phyloP scores from a whole-genome alignment of 495 filamentous ascomycete genomes.

The Penicillium diatomitis region DNA sequence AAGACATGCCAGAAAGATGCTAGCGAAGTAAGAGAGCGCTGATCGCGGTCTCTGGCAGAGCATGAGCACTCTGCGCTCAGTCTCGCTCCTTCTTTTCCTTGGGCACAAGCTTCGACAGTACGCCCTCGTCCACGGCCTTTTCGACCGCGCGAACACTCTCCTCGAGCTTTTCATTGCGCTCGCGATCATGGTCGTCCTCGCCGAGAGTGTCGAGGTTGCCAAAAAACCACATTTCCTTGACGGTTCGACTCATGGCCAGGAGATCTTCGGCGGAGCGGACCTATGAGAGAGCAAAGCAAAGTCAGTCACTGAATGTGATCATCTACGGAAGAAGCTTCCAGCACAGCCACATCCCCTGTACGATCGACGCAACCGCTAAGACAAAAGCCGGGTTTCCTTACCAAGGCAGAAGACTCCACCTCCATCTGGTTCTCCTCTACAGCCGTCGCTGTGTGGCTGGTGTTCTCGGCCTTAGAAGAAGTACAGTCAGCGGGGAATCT shows the following conservation, averaged over 20 bases:
- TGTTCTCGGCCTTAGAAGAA: constrained; percentile 25
- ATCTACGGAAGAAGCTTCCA: background rate
- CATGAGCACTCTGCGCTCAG: background rate
- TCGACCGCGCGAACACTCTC: constrained; percentile 37
- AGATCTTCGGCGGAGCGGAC: constrained; percentile 59
- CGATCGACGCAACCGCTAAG: too few species aligned
- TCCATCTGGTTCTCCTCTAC: constrained; percentile 54
- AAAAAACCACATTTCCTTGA: constrained; percentile 72
- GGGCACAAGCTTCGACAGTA: constrained; percentile 19
- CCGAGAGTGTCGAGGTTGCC: constrained; percentile 59
- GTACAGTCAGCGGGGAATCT: background rate
- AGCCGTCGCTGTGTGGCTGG: constrained; percentile 39
- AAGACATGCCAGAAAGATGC: too few species aligned
- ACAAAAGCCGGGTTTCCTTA: constrained; percentile 17
- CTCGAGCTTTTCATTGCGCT: constrained; percentile 40
- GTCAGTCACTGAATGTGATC: background rate
- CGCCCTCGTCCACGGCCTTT: constrained; percentile 38
- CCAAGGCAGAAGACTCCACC: constrained; percentile 55
- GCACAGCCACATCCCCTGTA: too few species aligned
- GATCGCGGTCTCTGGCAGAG: too few species aligned
- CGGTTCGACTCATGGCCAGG: constrained; percentile 47
- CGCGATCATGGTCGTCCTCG: constrained; percentile 33
- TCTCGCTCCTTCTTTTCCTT: background rate
- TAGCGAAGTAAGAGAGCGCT: too few species aligned
- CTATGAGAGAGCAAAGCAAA: constrained; percentile 21